These are phyloP conservation scores for Ophiostoma perfectum DNA, from an alignment of 2,329 filamentous ascomycete species.

Conservation along the genomic window DNA sequence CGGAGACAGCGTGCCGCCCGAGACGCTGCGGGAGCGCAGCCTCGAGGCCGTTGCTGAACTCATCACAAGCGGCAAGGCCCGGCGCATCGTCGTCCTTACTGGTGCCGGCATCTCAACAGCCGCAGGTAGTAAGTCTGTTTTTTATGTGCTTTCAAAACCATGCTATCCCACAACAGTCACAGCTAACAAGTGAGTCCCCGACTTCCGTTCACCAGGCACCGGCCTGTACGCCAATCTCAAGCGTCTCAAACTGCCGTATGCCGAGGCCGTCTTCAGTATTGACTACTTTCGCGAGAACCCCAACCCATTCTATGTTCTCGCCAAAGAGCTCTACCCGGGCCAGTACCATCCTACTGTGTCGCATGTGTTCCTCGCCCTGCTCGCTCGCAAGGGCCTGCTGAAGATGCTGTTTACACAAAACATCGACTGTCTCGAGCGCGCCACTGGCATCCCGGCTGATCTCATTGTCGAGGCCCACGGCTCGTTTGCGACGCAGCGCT, in stretches of 20 bases:
- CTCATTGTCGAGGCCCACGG: slow-evolving; percentile 91
- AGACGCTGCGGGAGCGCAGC: slow-evolving; percentile 61
- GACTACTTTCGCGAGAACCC: slow-evolving; percentile 80
- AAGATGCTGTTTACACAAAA: slow-evolving; percentile 94
- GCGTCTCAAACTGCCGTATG: slow-evolving; percentile 75
- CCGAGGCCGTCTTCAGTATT: slow-evolving; percentile 93
- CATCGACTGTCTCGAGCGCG: slow-evolving; percentile 89
- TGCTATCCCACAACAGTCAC: background rate
- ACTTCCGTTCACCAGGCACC: slow-evolving; percentile 89
- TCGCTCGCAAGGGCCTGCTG: slow-evolving; percentile 72
- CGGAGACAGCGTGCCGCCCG: slow-evolving; percentile 58
- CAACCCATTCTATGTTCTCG: slow-evolving; percentile 84
- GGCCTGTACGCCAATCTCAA: slow-evolving; percentile 91
- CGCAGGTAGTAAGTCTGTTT: slow-evolving; percentile 50
- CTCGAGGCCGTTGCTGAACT: slow-evolving; percentile 72
- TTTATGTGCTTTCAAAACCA: no score
- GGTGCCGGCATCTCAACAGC: slow-evolving; percentile 83
- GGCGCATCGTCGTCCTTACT: slow-evolving; percentile 78
- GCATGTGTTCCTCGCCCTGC: slow-evolving; percentile 79
- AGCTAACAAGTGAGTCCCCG: slow-evolving; percentile 56
- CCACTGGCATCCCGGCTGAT: slow-evolving; percentile 74
- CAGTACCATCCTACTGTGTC: slow-evolving; percentile 83
- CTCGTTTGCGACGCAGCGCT: slow-evolving; percentile 85
- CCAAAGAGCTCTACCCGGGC: slow-evolving; percentile 86
- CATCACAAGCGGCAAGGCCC: slow-evolving; percentile 63